Evolutionary conservation across 31 red algal species (phyloP), one percentile per base, ranked within the genome.

Genomic region (Asparagopsis taxiformis): DNA sequence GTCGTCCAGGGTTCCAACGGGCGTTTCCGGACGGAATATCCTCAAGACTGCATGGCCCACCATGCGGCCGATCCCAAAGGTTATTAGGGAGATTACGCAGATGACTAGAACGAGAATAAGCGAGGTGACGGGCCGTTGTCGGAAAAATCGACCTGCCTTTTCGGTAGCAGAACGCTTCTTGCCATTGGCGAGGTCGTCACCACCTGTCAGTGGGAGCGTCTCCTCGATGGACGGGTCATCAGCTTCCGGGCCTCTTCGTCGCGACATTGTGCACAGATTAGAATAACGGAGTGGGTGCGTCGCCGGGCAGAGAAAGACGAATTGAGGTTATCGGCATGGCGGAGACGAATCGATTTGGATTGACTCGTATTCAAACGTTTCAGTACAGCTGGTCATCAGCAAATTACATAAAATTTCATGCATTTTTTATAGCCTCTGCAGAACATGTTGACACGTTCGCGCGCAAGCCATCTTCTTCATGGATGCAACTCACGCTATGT

Each of bases 71-170:
- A 70, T 29, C 1, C 55, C 33, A 33, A 72, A 72, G 16, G 79
- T 84, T 30, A 73, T 38, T 32, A 72, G 23, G n/a, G 79, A 57
- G 15, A 59, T 24, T 2, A 31, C 32, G 31, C 51, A 72, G 3
- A 84, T 39, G 4, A 30, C 52, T 21, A 84, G 21, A 26, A 84
- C 44, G n/a, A 84, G 79, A 26, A 84, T 26, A 41, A 84, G 67
- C 21, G 68, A 84, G 28, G 37, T 73, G 22, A 84, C 79, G 10
- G 79, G 79, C 16, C 79, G 79, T n/a, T 51, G 72, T 30, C 79
- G 79, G 46, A 73, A 72, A 46, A 84, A 84, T 33, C 79, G 79
- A 49, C 65, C 67, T 9, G 57, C 67, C 30, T 59, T 65, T 59
- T 84, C 79, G 25, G 68, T 54, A 1, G 68, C 32, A 6, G 79